Base-by-base conservation (phyloP, 2,329 filamentous ascomycete genomes). In the Acarospora socialis region DNA sequence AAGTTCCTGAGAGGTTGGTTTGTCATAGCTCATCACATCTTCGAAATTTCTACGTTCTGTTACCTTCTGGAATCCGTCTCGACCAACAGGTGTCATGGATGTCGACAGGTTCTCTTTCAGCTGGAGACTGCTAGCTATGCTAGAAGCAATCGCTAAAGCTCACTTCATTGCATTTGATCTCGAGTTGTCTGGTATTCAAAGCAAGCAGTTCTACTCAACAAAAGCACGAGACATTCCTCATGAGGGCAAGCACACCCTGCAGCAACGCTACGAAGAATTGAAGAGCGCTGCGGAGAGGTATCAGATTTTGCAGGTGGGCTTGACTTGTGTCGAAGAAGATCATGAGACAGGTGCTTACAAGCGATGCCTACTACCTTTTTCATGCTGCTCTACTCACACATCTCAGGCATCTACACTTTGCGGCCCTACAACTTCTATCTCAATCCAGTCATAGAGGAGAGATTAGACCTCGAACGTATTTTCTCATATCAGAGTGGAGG, bases 361-460 rank as follows among this genome's bases (percentile, higher is more conserved):
- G 12, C 23, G 3, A 10, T 13, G 12, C 12, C 8, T 15, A 10
- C 23, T 25, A 15, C 5, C 8, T 25, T 25, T 25, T 12, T 30
- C 16, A 22, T 33, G 32, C 38, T 42, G 32, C 41, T 14, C 18
- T 17, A 23, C 31, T 37, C 12, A 34, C 19, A 3, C 2, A 13
- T 13, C 25, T 29, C 33, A 61, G 65, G 54, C 35, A 46, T 53
- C 24, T 80, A 79, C 45, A 56, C 65, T 4, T 54, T 74, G 20
- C 65, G 66, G 15, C 72, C 75, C 2, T 79, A 74, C 56, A 79
- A 79, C 50, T 63, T 79, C 51, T 61, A 67, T 42, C 48, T 80
- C 31, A 72, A 59, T 39, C 74, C 75, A 1, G 46, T 74, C 7
- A 47, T 58, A 12, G 60, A 68, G 31, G 53, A 59, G 33, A 60